phyloP scores from a whole-genome alignment of 352 stramenopile species.

The Globisporangium paroecandrum region DNA sequence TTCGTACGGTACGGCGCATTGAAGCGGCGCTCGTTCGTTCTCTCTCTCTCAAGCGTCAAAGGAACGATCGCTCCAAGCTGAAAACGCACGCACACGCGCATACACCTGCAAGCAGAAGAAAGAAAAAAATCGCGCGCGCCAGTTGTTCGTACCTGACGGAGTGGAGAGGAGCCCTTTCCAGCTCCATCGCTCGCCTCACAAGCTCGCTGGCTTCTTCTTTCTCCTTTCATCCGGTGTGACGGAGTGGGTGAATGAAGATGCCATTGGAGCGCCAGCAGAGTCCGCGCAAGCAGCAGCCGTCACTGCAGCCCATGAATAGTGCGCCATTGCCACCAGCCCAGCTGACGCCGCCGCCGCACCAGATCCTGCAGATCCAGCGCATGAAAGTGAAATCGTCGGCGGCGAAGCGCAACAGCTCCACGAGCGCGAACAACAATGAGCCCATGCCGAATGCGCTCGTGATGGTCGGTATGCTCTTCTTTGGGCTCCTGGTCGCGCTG shows the following conservation, averaged over 20 bases:
- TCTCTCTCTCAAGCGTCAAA: background rate
- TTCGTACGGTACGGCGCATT: background rate
- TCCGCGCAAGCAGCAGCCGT: slow-evolving; percentile 10
- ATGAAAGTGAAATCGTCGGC: slow-evolving; percentile 29
- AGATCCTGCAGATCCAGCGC: slow-evolving; percentile 45
- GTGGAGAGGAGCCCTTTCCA: background rate
- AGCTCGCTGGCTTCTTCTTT: background rate
- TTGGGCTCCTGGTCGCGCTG: slow-evolving; percentile 54
- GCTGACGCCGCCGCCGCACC: slow-evolving; percentile 23
- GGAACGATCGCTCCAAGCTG: background rate
- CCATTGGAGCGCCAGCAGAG: slow-evolving; percentile 17
- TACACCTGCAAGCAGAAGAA: background rate
- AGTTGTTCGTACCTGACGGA: background rate
- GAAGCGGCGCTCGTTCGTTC: background rate
- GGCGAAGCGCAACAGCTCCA: slow-evolving; percentile 14
- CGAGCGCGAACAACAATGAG: slow-evolving; percentile 25
- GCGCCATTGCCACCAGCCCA: slow-evolving; percentile 2
- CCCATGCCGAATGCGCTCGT: slow-evolving; percentile 59
- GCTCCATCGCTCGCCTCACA: background rate
- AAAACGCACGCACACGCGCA: background rate
- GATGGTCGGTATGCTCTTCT: slow-evolving; percentile 68
- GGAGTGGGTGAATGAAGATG: slow-evolving; percentile 3
- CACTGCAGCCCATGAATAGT: slow-evolving; percentile 9
- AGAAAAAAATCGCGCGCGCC: background rate
- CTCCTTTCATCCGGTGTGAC: background rate